phyloP scores from a whole-genome alignment of 176 grass and related monocot genomes.

The Carex parvula region DNA sequence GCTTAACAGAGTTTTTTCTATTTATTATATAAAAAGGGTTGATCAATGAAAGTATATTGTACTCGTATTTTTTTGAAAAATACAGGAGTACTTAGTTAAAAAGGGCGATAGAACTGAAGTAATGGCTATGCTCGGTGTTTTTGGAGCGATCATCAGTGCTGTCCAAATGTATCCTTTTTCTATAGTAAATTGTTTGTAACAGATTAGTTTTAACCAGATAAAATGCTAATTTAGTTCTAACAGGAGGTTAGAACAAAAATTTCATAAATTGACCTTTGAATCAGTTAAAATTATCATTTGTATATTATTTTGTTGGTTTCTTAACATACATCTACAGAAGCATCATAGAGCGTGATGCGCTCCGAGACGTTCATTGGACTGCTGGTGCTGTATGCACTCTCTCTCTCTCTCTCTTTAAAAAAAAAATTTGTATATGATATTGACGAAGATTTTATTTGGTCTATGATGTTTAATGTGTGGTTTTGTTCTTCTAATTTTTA shows the following conservation, averaged over 20 bases:
- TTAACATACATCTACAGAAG: conserved; percentile 55
- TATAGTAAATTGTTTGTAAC: neutral
- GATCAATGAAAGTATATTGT: neutral
- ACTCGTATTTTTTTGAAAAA: neutral
- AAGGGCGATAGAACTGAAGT: conserved; percentile 70
- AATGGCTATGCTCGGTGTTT: conserved; percentile 87
- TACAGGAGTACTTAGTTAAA: conserved; percentile 79
- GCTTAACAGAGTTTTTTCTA: neutral
- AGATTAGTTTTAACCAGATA: neutral
- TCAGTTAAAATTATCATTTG: neutral
- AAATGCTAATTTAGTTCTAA: neutral
- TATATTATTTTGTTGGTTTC: conserved; percentile 21
- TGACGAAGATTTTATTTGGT: neutral
- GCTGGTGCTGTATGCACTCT: conserved; percentile 48
- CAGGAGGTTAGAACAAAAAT: neutral
- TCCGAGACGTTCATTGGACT: conserved; percentile 60
- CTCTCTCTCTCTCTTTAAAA: neutral
- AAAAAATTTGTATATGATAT: neutral
- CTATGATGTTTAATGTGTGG: conserved; percentile 1
- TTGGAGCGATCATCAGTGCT: conserved; percentile 78
- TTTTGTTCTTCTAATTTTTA: conserved; percentile 32
- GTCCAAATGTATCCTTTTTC: conserved; percentile 86
- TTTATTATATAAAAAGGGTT: neutral
- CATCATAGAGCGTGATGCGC: conserved; percentile 78
- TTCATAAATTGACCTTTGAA: conserved; percentile 2